Percentiles rank a stretch among this genome's conserved stretches.
Evolutionary conservation across 768 basidiomycete genomes (phyloP).

Genomic region (Hygrocybe punicea): DNA sequence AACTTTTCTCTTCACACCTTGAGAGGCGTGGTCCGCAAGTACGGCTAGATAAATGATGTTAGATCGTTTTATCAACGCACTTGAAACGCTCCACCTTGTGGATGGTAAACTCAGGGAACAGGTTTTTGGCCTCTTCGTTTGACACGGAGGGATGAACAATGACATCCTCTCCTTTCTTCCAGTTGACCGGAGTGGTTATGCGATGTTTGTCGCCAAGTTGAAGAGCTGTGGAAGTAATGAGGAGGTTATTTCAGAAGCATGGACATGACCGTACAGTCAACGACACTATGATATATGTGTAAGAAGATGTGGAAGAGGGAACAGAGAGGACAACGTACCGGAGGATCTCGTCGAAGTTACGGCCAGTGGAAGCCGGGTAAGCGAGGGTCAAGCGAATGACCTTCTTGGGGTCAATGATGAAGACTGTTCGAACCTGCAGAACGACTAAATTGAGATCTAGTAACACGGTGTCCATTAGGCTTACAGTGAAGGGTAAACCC

Average conservation of each 20-base stretch:
- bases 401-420: conserved; percentile 96
- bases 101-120: conserved; percentile 80
- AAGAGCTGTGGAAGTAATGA: conserved; percentile 50
- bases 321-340: conserved; percentile 31
- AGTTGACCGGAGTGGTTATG: conserved; percentile 90
- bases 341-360: conserved; percentile 75
- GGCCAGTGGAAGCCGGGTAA: conserved; percentile 94
- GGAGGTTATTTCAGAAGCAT: conserved; percentile 10
- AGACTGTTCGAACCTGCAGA: conserved; percentile 85
- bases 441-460: background rate
- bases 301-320: conserved; percentile 7
- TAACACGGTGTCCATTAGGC: conserved; percentile 8
- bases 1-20: conserved; percentile 29
- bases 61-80: background rate
- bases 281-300: conserved; percentile 44
- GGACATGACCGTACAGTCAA: conserved; percentile 54
- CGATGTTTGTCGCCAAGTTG: conserved; percentile 86
- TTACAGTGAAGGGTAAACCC: conserved; percentile 90
- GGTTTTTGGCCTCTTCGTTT: conserved; percentile 84
- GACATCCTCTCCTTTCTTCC: conserved; percentile 90
- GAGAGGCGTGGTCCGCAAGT: conserved; percentile 79
- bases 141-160: conserved; percentile 84
- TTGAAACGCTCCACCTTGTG: conserved; percentile 58
- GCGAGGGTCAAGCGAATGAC: conserved; percentile 84
- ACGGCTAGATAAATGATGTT: conserved; percentile 50